Conservation (phyloP, 768 basidiomycete species). For the Chlorophyllum brunneum region DNA sequence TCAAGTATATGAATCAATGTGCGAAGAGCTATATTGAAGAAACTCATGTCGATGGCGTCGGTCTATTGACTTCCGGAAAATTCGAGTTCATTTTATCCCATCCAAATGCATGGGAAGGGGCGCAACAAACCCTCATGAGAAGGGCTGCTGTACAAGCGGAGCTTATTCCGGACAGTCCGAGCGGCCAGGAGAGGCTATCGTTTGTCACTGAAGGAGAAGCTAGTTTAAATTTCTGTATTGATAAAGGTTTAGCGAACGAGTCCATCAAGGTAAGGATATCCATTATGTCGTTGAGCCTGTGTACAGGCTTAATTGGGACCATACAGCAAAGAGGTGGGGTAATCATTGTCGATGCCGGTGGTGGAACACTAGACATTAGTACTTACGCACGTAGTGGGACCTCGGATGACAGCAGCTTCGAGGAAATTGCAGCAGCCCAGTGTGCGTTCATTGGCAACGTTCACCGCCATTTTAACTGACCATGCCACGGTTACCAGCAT, state of each 20-base stretch:
- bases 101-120: slow-evolving; percentile 60
- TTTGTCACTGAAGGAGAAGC: slow-evolving; percentile 62
- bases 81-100: slow-evolving; percentile 52
- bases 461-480: background rate
- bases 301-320: background rate
- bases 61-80: slow-evolving; percentile 37
- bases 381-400: slow-evolving; percentile 35
- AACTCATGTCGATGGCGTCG: slow-evolving; percentile 35
- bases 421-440: slow-evolving; percentile 40
- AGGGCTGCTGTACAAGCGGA: slow-evolving; percentile 46
- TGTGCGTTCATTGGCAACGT: slow-evolving; percentile 22
- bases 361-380: slow-evolving; percentile 56
- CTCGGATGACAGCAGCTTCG: slow-evolving; percentile 17
- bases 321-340: slow-evolving; percentile 38
- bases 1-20: slow-evolving; percentile 42
- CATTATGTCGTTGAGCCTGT: background rate
- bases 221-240: slow-evolving; percentile 51
- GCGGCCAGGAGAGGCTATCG: slow-evolving; percentile 36
- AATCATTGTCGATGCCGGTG: slow-evolving; percentile 54
- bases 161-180: slow-evolving; percentile 35
- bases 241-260: slow-evolving; percentile 36
- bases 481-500: slow-evolving; percentile 25
- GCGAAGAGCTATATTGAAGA: slow-evolving; percentile 44
- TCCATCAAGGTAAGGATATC: slow-evolving; percentile 21
- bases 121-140: slow-evolving; percentile 51